Evolutionary conservation across 1,139 yeast genomes (phyloP), one percentile per base, ranked within the genome.

Genomic region (Yamadazyma sp.): DNA sequence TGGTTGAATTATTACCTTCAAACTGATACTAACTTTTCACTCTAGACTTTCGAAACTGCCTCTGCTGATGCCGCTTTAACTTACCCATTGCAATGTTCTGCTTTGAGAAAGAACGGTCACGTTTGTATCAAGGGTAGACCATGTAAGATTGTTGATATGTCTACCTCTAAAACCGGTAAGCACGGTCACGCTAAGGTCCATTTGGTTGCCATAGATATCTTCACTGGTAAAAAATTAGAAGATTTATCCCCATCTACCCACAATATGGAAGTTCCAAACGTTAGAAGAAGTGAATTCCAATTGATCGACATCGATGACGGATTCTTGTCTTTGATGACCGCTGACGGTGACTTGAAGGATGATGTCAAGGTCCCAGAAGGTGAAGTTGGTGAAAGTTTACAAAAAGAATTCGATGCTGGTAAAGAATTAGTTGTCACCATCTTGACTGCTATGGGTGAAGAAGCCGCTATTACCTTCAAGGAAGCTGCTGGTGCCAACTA

Each of bases 121-220:
- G 98, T 92, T 69, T 95, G 84, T 62, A 92, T 92, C 79, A 94
- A 94, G 82, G 81, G 88, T 66, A 94, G 98, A 83, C 98, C 98
- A 72, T 92, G 98, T 83, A 92, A 92, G 86, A 92, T 92, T 74
- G 94, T 92, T 63, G 98, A 92, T 74, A 92, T 92, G 98, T 92
- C 98, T 53, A 92, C 98, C 67, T 92, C 98, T 66, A 92, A 92
- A 87, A 92, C 98, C 62, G 98, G 98, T 79, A 92, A 92, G 97
- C 98, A 92, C 86, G 98, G 98, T 78, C 98, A 92, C 92, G 98
- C 98, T 72, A 92, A 92, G 84, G 98, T 92, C 75, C 98, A 92
- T 78, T 83, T 92, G 79, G 97, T 92, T 57, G 98, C 98, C 71
- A 83, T 86, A 62, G 98, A 92, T 73, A 91, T 92, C 73, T 92